Evolutionary conservation across 2,329 filamentous ascomycete genomes (phyloP), one percentile per base, ranked within the genome.

Genomic region (Fusarium austroafricanum): DNA sequence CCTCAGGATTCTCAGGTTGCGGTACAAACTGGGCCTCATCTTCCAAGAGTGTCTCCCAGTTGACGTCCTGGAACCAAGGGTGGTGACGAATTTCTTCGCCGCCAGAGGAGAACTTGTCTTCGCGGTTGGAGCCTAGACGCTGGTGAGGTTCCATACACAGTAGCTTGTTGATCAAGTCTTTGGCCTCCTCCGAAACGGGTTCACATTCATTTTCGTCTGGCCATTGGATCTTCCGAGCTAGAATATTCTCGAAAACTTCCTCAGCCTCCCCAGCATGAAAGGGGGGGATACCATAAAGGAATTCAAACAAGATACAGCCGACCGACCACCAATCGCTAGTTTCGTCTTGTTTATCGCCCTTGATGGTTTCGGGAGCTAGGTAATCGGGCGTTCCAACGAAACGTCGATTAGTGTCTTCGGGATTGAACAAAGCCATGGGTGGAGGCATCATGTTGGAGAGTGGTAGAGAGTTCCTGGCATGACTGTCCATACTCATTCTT

Each of bases 241-340:
- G 82, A 64, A 99, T 99, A 73, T 99, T 99, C 73, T 97, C 93
- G 75, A 99, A 99, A 2, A 99, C 96, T 72, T 96, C 86, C 72
- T 99, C 96, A 0, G 96, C 93, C 46, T 94, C 94, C 20, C 86
- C 84, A 2, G 93, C 96, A 77, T 98, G 94, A 79, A 99, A 99
- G 1, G 96, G 96, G 1, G 96, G 96, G 59, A 93, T 91, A 2
- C 96, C 96, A 75, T 93, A 98, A 4, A 99, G 82, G 70, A 97
- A 97, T 75, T 99, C 96, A 74, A 97, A 99, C 79, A 98, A 83
- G 72, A 99, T 98, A 78, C 96, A 99, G 1, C 96, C 96, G n/a
- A 99, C 86, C 21, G 96, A 98, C 96, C 96, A 99, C 96, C 96
- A 99, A 88, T 99, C 96, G 76, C 96, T 98, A 71, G 95, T 96